phyloP scores from a whole-genome alignment of 2,329 filamentous ascomycete species.

The Pseudocercospora ulei region DNA sequence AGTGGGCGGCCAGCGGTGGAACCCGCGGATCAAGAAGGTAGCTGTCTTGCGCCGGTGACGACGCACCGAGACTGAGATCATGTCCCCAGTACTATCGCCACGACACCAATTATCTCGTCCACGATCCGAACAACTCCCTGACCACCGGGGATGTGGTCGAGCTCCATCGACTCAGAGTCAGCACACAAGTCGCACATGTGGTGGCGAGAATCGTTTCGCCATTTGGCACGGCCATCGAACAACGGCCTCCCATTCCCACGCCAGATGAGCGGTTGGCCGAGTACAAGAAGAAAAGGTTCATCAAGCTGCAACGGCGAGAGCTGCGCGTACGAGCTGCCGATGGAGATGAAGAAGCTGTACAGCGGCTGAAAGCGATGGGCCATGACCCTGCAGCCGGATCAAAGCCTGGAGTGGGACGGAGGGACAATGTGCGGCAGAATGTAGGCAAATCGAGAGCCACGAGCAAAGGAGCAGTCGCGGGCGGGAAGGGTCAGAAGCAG shows the following conservation, averaged over 20 bases:
- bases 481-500: constrained; percentile 31
- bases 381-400: constrained; percentile 28
- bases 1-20: constrained; percentile 62
- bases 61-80: background rate
- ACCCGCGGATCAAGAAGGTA: constrained; percentile 63
- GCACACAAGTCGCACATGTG: constrained; percentile 59
- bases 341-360: constrained; percentile 28
- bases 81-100: constrained; percentile 53
- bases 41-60: background rate
- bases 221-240: constrained; percentile 53
- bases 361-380: constrained; percentile 25
- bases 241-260: constrained; percentile 56
- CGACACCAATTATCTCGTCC: constrained; percentile 58
- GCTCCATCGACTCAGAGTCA: constrained; percentile 60
- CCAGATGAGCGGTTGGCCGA: constrained; percentile 51
- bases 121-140: constrained; percentile 66
- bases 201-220: constrained; percentile 67
- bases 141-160: constrained; percentile 64
- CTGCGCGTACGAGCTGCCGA: constrained; percentile 29
- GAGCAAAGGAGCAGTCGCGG: constrained; percentile 23
- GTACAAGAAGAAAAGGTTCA: constrained; percentile 47
- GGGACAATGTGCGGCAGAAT: constrained; percentile 23
- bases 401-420: constrained; percentile 28
- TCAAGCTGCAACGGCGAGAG: constrained; percentile 45
- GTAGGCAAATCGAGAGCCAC: constrained; percentile 21